Conservation (phyloP, 768 basidiomycete genomes). For the Trametes gibbosa region DNA sequence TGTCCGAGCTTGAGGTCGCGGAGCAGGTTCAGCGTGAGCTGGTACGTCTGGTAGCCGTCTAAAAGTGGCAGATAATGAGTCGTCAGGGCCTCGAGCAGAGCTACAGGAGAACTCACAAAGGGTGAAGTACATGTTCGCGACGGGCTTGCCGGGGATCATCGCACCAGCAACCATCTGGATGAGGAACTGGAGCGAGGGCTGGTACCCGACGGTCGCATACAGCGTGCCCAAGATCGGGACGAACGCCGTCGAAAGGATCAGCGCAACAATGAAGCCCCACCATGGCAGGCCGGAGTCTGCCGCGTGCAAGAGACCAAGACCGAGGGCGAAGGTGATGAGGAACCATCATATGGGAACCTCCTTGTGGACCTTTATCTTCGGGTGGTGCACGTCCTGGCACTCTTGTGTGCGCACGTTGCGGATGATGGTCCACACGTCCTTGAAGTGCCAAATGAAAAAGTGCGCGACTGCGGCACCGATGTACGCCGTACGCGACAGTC, state of each 20-base stretch:
- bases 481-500: slow-evolving; percentile 27
- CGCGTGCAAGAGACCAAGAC: slow-evolving; percentile 51
- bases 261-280: slow-evolving; percentile 45
- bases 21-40: slow-evolving; percentile 33
- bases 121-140: slow-evolving; percentile 45
- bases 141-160: slow-evolving; percentile 46
- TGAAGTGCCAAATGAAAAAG: slow-evolving; percentile 22
- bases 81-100: not conserved
- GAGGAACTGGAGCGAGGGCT: slow-evolving; percentile 34
- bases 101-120: slow-evolving; percentile 2
- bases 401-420: slow-evolving; percentile 24
- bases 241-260: slow-evolving; percentile 49
- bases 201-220: slow-evolving; percentile 42
- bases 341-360: slow-evolving; percentile 53
- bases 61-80: not conserved
- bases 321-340: slow-evolving; percentile 43
- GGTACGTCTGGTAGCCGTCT: slow-evolving; percentile 41
- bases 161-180: slow-evolving; percentile 50
- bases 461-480: slow-evolving; percentile 51
- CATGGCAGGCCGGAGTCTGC: slow-evolving; percentile 53
- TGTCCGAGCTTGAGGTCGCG: slow-evolving; percentile 58
- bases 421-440: slow-evolving; percentile 19
- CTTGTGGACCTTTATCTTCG: slow-evolving; percentile 47
- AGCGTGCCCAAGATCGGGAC: slow-evolving; percentile 54
- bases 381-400: slow-evolving; percentile 49